Base-by-base conservation (phyloP, 768 basidiomycete genomes). In the Collybia sp. region DNA sequence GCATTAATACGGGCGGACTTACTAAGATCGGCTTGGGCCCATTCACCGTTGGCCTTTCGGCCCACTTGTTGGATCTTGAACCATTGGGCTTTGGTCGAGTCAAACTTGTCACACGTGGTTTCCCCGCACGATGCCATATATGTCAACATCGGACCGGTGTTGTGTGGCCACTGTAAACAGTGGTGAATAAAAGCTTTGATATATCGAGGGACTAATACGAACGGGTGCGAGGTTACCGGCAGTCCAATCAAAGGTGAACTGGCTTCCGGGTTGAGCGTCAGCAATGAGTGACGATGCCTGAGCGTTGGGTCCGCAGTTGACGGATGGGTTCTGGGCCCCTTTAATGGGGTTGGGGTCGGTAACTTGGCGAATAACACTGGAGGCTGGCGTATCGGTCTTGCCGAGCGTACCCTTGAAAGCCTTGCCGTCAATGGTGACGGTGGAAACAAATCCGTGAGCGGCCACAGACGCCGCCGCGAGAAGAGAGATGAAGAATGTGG, bases 51-150 rank as follows among this genome's bases (percentile, higher is more conserved):
- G 9, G 59, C 47, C 38, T 75, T 63, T 9, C 68, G 61, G 1
- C 77, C 80, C 2, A 68, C 66, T 56, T 83, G 71, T 20, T 75
- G 63, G 46, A 85, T 80, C 71, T 88, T 88, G 76, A 88, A 86
- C 83, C 83, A 89, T 55, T 79, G 69, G 6, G 83, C 82, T 15
- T 69, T 54, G 13, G 73, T 68, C 5, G 77, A 54, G 54, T 85
- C 68, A 62, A 82, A 85, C 54, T 80, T 62, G 56, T 73, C 72
- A 62, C 86, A 88, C 2, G 77, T 62, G 0, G 71, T 68, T 31
- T 64, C 61, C 0, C 76, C 77, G 57, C 88, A 90, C 20, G 68
- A 64, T 2, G 85, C 75, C 76, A 90, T 74, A 58, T 90, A 90
- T 30, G 83, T 87, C 64, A 88, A 66, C 67, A 86, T 67, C 9